phyloP scores from a whole-genome alignment of 305 asterid genomes.

The Fraxinus albicans region DNA sequence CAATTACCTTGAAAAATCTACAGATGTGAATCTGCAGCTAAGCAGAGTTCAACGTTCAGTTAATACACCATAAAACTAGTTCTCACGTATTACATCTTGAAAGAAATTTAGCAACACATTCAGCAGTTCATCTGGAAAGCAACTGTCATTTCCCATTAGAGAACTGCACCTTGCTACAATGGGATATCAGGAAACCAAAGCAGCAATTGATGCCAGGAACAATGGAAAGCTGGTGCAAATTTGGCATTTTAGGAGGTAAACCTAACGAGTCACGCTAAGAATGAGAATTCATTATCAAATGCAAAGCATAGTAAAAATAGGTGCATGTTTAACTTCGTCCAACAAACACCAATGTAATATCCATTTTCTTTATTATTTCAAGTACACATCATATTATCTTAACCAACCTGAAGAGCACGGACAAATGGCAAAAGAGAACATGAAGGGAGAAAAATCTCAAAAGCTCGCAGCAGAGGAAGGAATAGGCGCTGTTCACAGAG shows the following conservation, averaged over 20 bases:
- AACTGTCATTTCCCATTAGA: not conserved
- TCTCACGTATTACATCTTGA: constrained; percentile 15
- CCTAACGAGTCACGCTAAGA: constrained; percentile 13
- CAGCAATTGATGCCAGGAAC: constrained; percentile 1
- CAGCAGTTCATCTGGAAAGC: constrained; percentile 9
- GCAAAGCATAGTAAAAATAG: constrained; percentile 7
- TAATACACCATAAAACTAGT: constrained; percentile 12
- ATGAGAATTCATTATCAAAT: not conserved
- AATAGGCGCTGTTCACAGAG: constrained; percentile 89
- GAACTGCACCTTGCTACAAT: constrained; percentile 6
- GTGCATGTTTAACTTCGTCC: constrained; percentile 6
- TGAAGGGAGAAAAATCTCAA: constrained; percentile 95
- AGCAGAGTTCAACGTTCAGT: constrained; percentile 5
- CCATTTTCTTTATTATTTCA: constrained; percentile 11
- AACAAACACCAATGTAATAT: constrained; percentile 13
- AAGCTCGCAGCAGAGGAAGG: constrained; percentile 90
- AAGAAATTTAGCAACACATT: constrained; percentile 16
- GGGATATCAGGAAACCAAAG: constrained; percentile 11
- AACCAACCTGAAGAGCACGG: constrained; percentile 95
- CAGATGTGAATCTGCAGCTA: not conserved
- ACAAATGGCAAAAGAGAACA: constrained; percentile 90
- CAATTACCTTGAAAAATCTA: not conserved
- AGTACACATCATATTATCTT: constrained; percentile 11
- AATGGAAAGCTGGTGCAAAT: constrained; percentile 15
- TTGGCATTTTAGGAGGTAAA: constrained; percentile 15